Conservation (phyloP, 371 early-diverging fungal species). For the Entomophthora muscae region DNA sequence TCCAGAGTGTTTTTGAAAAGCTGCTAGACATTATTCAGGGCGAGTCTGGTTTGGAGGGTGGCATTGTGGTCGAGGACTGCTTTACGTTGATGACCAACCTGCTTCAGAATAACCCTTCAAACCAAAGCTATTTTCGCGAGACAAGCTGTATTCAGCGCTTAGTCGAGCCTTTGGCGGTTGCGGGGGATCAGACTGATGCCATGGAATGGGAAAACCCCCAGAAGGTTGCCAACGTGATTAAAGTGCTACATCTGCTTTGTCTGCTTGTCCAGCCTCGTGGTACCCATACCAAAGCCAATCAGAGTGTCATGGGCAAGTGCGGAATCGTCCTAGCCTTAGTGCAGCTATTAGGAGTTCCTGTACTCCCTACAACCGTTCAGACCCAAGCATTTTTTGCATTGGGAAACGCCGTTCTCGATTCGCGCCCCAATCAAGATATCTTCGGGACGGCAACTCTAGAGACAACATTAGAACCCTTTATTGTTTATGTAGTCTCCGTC, state of each 20-base stretch:
- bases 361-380: conserved; percentile 26
- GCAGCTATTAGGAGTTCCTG: conserved; percentile 22
- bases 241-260: conserved; percentile 68
- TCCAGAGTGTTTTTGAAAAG: conserved; percentile 90
- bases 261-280: conserved; percentile 74
- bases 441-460: conserved; percentile 28
- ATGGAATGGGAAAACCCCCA: conserved; percentile 48
- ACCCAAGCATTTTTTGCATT: conserved; percentile 54
- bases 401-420: conserved; percentile 60
- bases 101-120: conserved; percentile 81
- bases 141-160: conserved; percentile 80
- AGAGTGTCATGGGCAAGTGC: conserved; percentile 61
- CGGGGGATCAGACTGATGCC: conserved; percentile 22
- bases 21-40: conserved; percentile 66
- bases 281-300: conserved; percentile 69
- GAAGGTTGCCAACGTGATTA: conserved; percentile 62
- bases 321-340: conserved; percentile 32
- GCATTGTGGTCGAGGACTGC: conserved; percentile 91
- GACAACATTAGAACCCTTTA: conserved; percentile 12
- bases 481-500: conserved; percentile 2
- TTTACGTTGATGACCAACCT: conserved; percentile 79
- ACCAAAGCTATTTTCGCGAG: conserved; percentile 93
- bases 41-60: conserved; percentile 86
- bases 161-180: conserved; percentile 29
- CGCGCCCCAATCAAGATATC: conserved; percentile 49